A percentile compares a stretch with the other conserved stretches of the same genome.
These are phyloP conservation scores for Aspergillus quadricinctus DNA, from an alignment of 2,329 filamentous ascomycete species.

Conservation along the genomic window DNA sequence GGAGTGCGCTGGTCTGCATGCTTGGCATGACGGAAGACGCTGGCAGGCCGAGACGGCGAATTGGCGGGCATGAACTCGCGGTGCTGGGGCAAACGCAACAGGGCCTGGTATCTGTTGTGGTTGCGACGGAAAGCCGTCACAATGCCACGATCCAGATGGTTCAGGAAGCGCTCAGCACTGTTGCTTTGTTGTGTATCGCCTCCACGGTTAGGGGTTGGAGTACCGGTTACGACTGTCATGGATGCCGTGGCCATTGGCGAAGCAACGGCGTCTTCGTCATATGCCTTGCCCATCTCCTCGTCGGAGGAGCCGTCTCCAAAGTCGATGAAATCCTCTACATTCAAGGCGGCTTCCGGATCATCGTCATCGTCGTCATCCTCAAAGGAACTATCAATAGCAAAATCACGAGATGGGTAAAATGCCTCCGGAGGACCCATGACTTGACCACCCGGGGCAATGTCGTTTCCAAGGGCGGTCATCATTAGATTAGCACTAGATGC, in stretches of 20 bases:
- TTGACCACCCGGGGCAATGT: slow-evolving; percentile 51
- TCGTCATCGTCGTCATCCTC: slow-evolving; percentile 62
- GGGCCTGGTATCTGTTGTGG: slow-evolving; percentile 47
- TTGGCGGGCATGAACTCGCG: slow-evolving; percentile 43
- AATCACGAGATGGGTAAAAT: slow-evolving; percentile 64
- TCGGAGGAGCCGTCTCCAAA: slow-evolving; percentile 59
- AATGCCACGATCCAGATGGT: slow-evolving; percentile 64
- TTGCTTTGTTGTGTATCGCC: slow-evolving; percentile 26
- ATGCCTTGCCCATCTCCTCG: slow-evolving; percentile 55
- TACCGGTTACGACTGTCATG: slow-evolving; percentile 19
- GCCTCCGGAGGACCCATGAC: slow-evolving; percentile 70
- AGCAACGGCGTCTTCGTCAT: slow-evolving; percentile 40
- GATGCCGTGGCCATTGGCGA: slow-evolving; percentile 48
- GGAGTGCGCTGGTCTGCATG: slow-evolving; percentile 38
- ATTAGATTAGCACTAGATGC: slow-evolving; percentile 70
- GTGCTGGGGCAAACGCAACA: slow-evolving; percentile 46
- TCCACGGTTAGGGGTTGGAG: slow-evolving; percentile 33
- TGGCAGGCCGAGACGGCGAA: slow-evolving; percentile 39
- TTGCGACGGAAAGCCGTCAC: slow-evolving; percentile 73
- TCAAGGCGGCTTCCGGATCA: slow-evolving; percentile 57
- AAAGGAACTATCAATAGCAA: slow-evolving; percentile 55
- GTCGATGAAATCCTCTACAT: slow-evolving; percentile 69
- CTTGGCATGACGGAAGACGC: slow-evolving; percentile 40
- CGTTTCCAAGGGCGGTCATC: slow-evolving; percentile 65
- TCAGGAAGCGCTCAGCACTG: slow-evolving; percentile 52